Base-by-base conservation (phyloP, 352 stramenopile species). In the Pythium coloratum region DNA sequence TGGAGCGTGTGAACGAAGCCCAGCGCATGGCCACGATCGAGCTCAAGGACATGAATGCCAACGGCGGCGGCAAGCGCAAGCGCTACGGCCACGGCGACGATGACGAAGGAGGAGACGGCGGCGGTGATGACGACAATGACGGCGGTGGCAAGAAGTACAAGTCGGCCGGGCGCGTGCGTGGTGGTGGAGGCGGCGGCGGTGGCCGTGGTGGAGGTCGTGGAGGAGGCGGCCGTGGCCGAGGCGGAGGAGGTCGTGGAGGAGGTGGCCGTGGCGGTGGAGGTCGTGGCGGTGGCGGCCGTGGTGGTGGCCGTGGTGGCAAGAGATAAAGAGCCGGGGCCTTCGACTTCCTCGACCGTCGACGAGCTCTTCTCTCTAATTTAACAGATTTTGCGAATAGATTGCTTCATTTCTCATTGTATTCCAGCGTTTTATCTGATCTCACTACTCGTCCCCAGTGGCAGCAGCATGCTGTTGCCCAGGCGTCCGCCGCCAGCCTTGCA, bases 1-100 rank as follows among this genome's bases (percentile, higher is more conserved):
- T 97, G 38, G 97, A 99, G 73, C 84, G 97, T 44, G 97, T 99
- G 46, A 98, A 89, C 62, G 97, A 99, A 73, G 98, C 98, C 1
- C 97, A 99, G 77, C 86, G 97, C 67, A 93, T 99, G 62, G 95
- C 95, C 9, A 91, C 87, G 10, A 89, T 94, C 57, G 83, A 96
- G 76, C 86, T 97, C 77, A 95, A 93, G 71, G 90, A 97, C 34
- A 78, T 85, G 34, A 79, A 64, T 54, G 76, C 72, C 10, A 93
- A 89, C 26, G 36, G 53, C 10, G 75, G 81, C 20, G 42, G 55
- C 12, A 91, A 91, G 67, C 84, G 85, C 49, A 77, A 78, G 34
- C 80, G 84, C 13, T 88, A 91, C 65, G 76, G 67, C 14, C 76
- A 86, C 18, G 84, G 82, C 57, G 81, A 82, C 18, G 77, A 85